These are phyloP conservation scores for Coniella vitis DNA, from an alignment of 2,329 filamentous ascomycete species.

Conservation along the genomic window DNA sequence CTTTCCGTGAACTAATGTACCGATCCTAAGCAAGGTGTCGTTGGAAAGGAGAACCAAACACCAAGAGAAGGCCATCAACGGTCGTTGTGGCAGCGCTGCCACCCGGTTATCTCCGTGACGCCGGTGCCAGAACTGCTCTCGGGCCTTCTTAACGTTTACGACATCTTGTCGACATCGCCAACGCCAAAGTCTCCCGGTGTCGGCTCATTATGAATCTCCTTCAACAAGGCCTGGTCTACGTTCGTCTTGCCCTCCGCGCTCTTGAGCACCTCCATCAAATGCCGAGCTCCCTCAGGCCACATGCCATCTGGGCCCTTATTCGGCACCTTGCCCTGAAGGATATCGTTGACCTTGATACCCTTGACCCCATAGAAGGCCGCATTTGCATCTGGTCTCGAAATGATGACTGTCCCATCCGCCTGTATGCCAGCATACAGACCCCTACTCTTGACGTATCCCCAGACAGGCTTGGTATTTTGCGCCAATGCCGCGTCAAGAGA, in stretches of 20 bases:
- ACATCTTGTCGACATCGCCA: neutral
- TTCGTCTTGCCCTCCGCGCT: conserved; percentile 17
- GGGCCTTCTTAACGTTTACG: neutral
- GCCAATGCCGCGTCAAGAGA: conserved; percentile 54
- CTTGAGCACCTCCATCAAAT: conserved; percentile 19
- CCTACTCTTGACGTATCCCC: conserved; percentile 65
- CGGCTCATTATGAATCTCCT: conserved; percentile 58
- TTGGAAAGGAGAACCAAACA: no score
- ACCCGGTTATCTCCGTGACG: no score
- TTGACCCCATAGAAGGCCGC: conserved; percentile 59
- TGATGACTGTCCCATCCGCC: conserved; percentile 68
- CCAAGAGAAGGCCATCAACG: no score
- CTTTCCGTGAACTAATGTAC: no score
- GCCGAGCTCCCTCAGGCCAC: conserved; percentile 14
- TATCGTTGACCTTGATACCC: conserved; percentile 16
- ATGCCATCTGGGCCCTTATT: conserved; percentile 4
- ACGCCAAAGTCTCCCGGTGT: conserved; percentile 64
- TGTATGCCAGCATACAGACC: conserved; percentile 67
- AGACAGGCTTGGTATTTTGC: conserved; percentile 46
- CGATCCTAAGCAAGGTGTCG: no score
- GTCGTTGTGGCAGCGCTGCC: no score
- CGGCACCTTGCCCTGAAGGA: conserved; percentile 17
- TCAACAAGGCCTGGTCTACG: conserved; percentile 11
- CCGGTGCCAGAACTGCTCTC: no score
- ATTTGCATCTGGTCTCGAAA: conserved; percentile 66